A percentile compares a stretch with the other conserved stretches of the same genome.
phyloP scores from a whole-genome alignment of 2,329 filamentous ascomycete species.

The Fusarium decemcellulare region DNA sequence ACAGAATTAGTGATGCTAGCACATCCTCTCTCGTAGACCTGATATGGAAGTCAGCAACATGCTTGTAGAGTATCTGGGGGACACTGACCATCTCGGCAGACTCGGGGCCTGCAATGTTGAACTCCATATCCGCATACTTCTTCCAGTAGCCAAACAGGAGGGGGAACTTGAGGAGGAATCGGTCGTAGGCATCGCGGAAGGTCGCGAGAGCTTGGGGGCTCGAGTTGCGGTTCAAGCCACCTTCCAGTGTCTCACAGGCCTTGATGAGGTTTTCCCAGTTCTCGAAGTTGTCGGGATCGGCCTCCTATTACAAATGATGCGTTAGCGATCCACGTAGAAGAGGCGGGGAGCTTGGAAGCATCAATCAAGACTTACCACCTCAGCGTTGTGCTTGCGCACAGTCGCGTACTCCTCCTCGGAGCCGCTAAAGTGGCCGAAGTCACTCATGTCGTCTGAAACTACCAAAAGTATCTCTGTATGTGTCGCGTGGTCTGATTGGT shows the following conservation, averaged over 20 bases:
- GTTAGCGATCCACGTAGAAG: constrained; percentile 40
- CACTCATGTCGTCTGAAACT: constrained; percentile 69
- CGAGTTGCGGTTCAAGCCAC: constrained; percentile 95
- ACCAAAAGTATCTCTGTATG: constrained; percentile 7
- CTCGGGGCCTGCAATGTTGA: constrained; percentile 96
- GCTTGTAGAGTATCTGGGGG: background rate
- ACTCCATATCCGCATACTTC: constrained; percentile 98
- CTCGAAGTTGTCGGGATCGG: constrained; percentile 91
- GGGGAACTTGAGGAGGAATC: constrained; percentile 94
- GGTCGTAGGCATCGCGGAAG: constrained; percentile 89
- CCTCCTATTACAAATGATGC: constrained; percentile 58
- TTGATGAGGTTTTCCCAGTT: constrained; percentile 94
- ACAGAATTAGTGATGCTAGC: constrained; percentile 94
- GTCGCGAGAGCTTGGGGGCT: constrained; percentile 93
- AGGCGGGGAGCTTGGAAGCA: background rate
- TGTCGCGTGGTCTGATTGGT: constrained; percentile 33
- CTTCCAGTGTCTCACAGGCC: constrained; percentile 87
- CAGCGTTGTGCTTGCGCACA: constrained; percentile 82
- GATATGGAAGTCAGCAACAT: constrained; percentile 29
- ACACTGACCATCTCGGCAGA: constrained; percentile 92
- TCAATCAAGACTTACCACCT: constrained; percentile 72
- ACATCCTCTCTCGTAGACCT: constrained; percentile 96
- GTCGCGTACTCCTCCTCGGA: constrained; percentile 87
- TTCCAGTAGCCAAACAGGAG: constrained; percentile 99
- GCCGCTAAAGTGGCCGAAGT: constrained; percentile 78